Evolutionary conservation across 768 basidiomycete genomes (phyloP).

Genomic region (Hysterangium stoloniferum): DNA sequence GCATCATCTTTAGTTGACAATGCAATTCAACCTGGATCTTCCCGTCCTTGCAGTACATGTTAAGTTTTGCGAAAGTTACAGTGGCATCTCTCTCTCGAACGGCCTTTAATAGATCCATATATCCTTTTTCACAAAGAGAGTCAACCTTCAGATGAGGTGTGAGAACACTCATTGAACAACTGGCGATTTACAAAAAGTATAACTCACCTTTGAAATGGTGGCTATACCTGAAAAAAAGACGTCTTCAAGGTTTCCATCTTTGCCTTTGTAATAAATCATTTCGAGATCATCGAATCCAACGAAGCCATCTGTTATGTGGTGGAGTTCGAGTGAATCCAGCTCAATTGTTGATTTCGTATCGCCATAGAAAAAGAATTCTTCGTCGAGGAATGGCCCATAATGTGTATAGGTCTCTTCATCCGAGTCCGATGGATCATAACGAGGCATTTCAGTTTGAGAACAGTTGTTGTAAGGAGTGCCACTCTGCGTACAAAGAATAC

Average conservation of each 20-base stretch:
- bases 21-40: not conserved
- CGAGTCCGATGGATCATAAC: too few relatives aligned
- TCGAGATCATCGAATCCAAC: conserved; percentile 9
- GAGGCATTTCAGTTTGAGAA: too few relatives aligned
- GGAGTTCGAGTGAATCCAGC: conserved; percentile 2
- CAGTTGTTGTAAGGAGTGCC: too few relatives aligned
- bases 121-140: conserved; percentile 6
- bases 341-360: not conserved
- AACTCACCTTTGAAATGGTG: conserved; percentile 1
- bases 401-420: too few relatives aligned
- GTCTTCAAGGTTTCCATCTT: conserved; percentile 2
- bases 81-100: not conserved
- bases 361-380: conserved; percentile 6
- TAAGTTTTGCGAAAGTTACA: not conserved
- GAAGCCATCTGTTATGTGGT: not conserved
- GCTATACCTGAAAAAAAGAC: conserved; percentile 5
- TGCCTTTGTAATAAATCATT: not conserved
- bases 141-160: not conserved
- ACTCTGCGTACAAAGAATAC: too few relatives aligned
- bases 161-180: not conserved
- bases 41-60: not conserved
- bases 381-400: conserved; percentile 11
- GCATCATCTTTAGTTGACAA: conserved; percentile 6
- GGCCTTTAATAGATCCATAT: not conserved
- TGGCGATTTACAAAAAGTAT: not conserved